These are phyloP conservation scores for Spergularia bocconei DNA, from an alignment of 148 eudicot species.

Conservation along the genomic window DNA sequence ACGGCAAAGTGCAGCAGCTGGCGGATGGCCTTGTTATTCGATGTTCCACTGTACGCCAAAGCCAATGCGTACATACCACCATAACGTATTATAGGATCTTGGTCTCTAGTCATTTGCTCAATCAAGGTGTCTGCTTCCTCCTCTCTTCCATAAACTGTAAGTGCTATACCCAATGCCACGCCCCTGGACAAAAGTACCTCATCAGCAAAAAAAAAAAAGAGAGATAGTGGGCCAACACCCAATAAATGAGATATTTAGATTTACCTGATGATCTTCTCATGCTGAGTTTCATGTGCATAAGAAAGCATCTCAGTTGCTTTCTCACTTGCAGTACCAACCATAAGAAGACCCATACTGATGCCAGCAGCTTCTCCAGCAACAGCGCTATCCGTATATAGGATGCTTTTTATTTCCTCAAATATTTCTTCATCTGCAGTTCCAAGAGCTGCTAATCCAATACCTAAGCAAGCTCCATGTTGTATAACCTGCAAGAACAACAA, in stretches of 20 bases:
- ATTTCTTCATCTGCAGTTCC: conserved; percentile 96
- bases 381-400: conserved; percentile 89
- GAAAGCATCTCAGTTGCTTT: conserved; percentile 98
- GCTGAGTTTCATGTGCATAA: conserved; percentile 98
- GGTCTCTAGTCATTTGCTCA: conserved; percentile 98
- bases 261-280: conserved; percentile 96
- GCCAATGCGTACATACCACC: conserved; percentile 99
- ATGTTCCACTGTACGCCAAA: conserved; percentile 93
- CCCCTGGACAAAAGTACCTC: conserved; percentile 50
- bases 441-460: conserved; percentile 92
- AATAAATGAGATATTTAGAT: conserved; percentile 16
- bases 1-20: conserved; percentile 98
- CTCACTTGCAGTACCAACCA: conserved; percentile 98
- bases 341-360: conserved; percentile 86
- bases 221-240: neutral
- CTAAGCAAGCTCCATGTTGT: conserved; percentile 96
- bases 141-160: conserved; percentile 95
- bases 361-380: conserved; percentile 99
- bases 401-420: conserved; percentile 85
- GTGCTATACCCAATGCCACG: conserved; percentile 89
- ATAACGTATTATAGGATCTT: conserved; percentile 92
- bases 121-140: conserved; percentile 96
- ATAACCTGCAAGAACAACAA: conserved; percentile 64
- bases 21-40: conserved; percentile 96
- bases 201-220: neutral